Evolutionary conservation across 2,329 filamentous ascomycete genomes (phyloP), one percentile per base, ranked within the genome.

Genomic region (Colletotrichum sp.): DNA sequence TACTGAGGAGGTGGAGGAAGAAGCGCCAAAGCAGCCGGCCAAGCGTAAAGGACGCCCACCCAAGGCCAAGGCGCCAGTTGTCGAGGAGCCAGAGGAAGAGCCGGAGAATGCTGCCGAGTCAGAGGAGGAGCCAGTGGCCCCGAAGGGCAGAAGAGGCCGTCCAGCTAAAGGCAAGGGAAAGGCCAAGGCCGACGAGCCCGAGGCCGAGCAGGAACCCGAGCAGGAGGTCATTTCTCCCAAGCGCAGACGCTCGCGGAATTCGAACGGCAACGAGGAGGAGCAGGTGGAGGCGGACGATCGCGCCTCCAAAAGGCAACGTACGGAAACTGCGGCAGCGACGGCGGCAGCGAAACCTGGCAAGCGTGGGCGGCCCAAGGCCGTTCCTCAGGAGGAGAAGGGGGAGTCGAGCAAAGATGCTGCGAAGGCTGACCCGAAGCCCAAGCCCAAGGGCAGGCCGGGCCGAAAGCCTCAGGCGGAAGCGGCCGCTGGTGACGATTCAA

Each of bases 401-500:
- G 76, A 71, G 10, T 71, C 73, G 70, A 62, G 61, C 52, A 76
- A 39, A 74, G 60, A 62, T 71, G 77, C 56, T 22, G 68, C 72
- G 52, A 78, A 78, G 66, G 66, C 78, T 25, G 79, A 78, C 69
- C 65, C 70, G 36, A 79, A 82, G 77, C 76, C 78, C 74, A 79
- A 83, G 77, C 74, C 75, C 15, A 77, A 56, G 55, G 71, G 71
- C 5, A 84, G 84, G 61, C 80, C 80, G 2, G 81, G 82, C 56
- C 80, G 83, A 25, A 84, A 82, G 77, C 82, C 81, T 77, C 86
- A 85, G 75, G 86, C 86, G n/a, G 43, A 52, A n/a, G 83, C 83
- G 5, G 83, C 86, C 4, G 69, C 58, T 16, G 86, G 84, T 3
- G 90, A 91, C 43, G 85, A 87, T 9, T 88, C 87, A 0, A 82